Evolutionary conservation across 2,329 filamentous ascomycete species (phyloP), one percentile per base, ranked within the genome.

Genomic region (Pseudogymnoascus sp.): DNA sequence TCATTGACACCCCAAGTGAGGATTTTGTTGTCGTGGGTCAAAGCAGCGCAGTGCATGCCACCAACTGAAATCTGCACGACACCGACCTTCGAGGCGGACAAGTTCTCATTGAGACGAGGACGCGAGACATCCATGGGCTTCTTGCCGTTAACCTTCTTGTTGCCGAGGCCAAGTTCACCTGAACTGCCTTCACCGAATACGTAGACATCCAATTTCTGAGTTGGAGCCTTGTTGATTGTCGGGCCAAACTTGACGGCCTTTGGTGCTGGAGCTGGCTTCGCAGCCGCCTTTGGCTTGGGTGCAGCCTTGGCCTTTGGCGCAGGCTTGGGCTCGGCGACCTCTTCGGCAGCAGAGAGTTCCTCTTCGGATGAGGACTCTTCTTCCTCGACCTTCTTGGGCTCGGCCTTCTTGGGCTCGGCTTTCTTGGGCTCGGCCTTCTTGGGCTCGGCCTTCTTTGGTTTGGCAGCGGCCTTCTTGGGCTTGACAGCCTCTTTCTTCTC

Each of bases 1-100:
- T 95, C 90, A 72, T 94, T 94, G 68, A 94, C 90, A 61, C 90
- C 90, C 90, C 90, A 95, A 29, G 89, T 92, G 61, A 91, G 77
- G 67, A 95, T 88, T 75, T 86, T 87, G 78, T 92, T 90, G 73
- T 93, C 87, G 67, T 86, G 82, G 59, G 90, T 93, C 60, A 94
- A 77, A 2, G 87, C 89, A 65, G 88, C 79, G 60, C 82, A 86
- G 75, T 95, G 90, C 89, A 95, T 93, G 62, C 89, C 90, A 64
- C 90, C 90, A 64, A 87, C 86, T 59, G 88, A 86, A 62, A 95
- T 75, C 73, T 89, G 85, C 2, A 94, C 89, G 36, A 94, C 84
- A 52, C 85, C 83, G 61, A 86, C 81, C 37, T 77, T 76, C 64
- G 80, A 77, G 2, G 81, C 76, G 27, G 77, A 74, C 40, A 91